Percentiles rank a stretch among this genome's conserved stretches.
Evolutionary conservation across 352 stramenopile species (phyloP).

Genomic region (Phytophthora brassicae): DNA sequence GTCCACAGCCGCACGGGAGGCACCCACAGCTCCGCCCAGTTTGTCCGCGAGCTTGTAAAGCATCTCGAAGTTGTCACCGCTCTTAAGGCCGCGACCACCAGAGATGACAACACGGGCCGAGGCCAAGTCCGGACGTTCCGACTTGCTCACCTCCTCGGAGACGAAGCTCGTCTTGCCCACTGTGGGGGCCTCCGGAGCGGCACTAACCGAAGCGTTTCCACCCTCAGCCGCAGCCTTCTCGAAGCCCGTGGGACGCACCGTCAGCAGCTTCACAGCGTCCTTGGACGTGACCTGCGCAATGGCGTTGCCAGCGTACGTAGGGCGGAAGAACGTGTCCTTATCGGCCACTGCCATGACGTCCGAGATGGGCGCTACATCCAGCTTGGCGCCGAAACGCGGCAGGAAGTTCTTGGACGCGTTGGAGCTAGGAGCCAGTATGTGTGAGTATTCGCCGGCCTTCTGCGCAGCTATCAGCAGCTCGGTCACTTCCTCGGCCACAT

Average conservation of each 20-base stretch:
- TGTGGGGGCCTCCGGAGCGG: slow-evolving; percentile 52
- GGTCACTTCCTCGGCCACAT: slow-evolving; percentile 86
- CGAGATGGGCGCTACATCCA: slow-evolving; percentile 95
- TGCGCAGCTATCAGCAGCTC: slow-evolving; percentile 73
- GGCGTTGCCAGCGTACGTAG: slow-evolving; percentile 85
- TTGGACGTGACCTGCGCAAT: slow-evolving; percentile 89
- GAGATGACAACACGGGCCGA: slow-evolving; percentile 95
- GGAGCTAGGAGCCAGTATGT: slow-evolving; percentile 94
- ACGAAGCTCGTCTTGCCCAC: slow-evolving; percentile 90
- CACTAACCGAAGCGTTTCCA: slow-evolving; percentile 70
- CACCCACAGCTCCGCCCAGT: slow-evolving; percentile 96
- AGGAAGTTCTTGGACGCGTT: slow-evolving; percentile 98
- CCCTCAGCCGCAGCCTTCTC: slow-evolving; percentile 92
- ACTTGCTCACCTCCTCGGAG: slow-evolving; percentile 93
- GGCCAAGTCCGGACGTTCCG: slow-evolving; percentile 94
- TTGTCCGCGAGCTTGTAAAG: slow-evolving; percentile 98
- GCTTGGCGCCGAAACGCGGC: slow-evolving; percentile 92
- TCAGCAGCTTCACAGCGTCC: slow-evolving; percentile 94
- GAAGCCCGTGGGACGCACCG: slow-evolving; percentile 96
- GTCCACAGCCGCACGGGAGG: slow-evolving; percentile 97
- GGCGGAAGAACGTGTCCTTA: slow-evolving; percentile 95
- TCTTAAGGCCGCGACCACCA: slow-evolving; percentile 97
- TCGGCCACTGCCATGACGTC: slow-evolving; percentile 93
- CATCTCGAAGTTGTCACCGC: slow-evolving; percentile 97
- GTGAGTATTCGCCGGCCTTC: slow-evolving; percentile 68